Evolutionary conservation across 306 rosid genomes (phyloP), one percentile per base, ranked within the genome.

Genomic region (Ziziphus jujuba): DNA sequence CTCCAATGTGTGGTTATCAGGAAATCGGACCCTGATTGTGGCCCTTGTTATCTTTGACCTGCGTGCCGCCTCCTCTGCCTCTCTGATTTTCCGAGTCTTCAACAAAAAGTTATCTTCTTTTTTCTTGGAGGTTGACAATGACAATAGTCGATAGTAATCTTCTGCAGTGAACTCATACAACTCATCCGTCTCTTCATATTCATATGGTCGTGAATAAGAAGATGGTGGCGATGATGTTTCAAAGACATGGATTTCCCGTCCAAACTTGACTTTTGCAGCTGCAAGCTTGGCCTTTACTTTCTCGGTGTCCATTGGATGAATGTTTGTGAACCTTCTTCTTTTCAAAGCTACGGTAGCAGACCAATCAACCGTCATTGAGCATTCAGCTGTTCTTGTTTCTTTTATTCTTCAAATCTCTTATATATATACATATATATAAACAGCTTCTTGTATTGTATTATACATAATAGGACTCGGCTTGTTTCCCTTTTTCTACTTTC

Each of bases 1-100:
- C 91, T 93, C 99, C 52, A 90, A 82, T 31, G 99, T 95, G 79
- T 79, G 85, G 72, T 90, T 87, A 76, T 95, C 99, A 12, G 97
- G 97, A 80, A 95, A 90, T 31, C 97, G 86, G 70, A 87, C 84
- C 82, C 99, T 86, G 50, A 95, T 78, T 17, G 84, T 82, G 25
- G 88, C 89, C 86, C 88, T 86, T 10, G 90, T 86, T 61, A 78
- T 80, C 78, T 76, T 90, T 66, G 97, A 86, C 75, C 84, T 88
- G 16, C 89, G 95, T 59, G 98, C 84, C 34, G 86, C 90, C 84
- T 76, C 82, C 75, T 93, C 98, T 62, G 98, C 96, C 75, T 88
- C 96, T 71, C 89, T 84, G 59, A 93, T 56, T 73, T 86, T 90
- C 45, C 88, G 85, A 53, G 97, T 93, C 82, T 90, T 93, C 66